Evolutionary conservation across 495 filamentous ascomycete genomes (phyloP).

Genomic region (Hypomontagnella submonticulosa): DNA sequence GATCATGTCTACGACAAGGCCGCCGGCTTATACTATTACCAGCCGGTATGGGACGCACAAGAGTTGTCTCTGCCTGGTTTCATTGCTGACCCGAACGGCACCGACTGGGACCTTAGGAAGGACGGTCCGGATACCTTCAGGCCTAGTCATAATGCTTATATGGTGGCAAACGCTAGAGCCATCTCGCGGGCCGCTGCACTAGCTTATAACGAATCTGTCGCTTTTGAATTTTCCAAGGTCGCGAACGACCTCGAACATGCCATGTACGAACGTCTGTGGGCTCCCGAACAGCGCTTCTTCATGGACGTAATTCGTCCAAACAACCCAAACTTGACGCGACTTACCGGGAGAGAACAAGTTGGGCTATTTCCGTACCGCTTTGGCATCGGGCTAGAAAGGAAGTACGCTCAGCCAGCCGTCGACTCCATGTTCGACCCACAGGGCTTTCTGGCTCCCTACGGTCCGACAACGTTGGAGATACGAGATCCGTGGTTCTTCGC

Average conservation of each 20-base stretch:
- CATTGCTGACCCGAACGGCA: slow-evolving; percentile 49
- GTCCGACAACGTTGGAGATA: slow-evolving; percentile 58
- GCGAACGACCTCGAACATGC: slow-evolving; percentile 49
- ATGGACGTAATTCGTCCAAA: slow-evolving; percentile 54
- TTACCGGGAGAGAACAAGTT: slow-evolving; percentile 55
- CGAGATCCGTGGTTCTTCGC: slow-evolving; percentile 55
- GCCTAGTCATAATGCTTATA: slow-evolving; percentile 59
- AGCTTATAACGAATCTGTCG: slow-evolving; percentile 42
- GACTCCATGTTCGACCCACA: slow-evolving; percentile 51
- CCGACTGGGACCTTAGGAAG: slow-evolving; percentile 45
- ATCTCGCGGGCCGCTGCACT: slow-evolving; percentile 52
- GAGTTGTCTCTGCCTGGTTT: slow-evolving; percentile 57
- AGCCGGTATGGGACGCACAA: slow-evolving; percentile 59
- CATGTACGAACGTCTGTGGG: slow-evolving; percentile 55
- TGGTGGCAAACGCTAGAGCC: slow-evolving; percentile 57
- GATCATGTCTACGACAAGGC: slow-evolving; percentile 48
- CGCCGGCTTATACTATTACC: slow-evolving; percentile 55
- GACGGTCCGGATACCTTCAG: slow-evolving; percentile 58
- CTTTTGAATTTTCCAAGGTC: slow-evolving; percentile 47
- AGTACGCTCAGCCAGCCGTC: slow-evolving; percentile 47
- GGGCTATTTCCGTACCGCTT: slow-evolving; percentile 58
- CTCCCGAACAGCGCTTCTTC: slow-evolving; percentile 56
- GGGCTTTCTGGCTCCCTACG: slow-evolving; percentile 54
- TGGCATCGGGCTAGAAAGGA: slow-evolving; percentile 50
- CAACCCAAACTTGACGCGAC: slow-evolving; percentile 50